A percentile compares a stretch with the other conserved stretches of the same genome.
Conservation (phyloP, 2,329 filamentous ascomycete species). For the Fonsecaea pugnacius region DNA sequence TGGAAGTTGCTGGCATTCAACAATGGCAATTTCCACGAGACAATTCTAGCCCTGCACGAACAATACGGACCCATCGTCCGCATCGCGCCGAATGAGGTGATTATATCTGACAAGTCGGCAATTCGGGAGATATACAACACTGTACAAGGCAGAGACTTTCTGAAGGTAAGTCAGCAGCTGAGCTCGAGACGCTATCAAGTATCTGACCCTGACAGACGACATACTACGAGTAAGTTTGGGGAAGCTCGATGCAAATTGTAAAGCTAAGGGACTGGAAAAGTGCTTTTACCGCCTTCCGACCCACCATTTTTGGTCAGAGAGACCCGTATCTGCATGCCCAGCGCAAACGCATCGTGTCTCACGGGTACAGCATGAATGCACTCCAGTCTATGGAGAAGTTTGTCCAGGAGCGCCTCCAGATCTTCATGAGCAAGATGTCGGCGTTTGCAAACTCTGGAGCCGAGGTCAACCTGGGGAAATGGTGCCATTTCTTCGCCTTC, state of each 20-base stretch:
- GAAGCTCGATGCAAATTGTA: neutral
- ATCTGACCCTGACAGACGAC: neutral
- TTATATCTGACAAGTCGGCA: constrained; percentile 5
- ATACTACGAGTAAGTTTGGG: neutral
- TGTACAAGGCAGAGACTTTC: neutral
- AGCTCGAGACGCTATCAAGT: neutral
- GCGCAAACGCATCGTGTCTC: constrained; percentile 12
- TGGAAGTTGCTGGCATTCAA: constrained; percentile 20
- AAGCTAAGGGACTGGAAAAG: constrained; percentile 2
- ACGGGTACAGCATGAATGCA: constrained; percentile 11
- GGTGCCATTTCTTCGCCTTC: constrained; percentile 16
- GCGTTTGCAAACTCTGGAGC: constrained; percentile 1
- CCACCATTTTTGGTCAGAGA: constrained; percentile 13
- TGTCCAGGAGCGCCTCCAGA: constrained; percentile 12
- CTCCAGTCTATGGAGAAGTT: constrained; percentile 14
- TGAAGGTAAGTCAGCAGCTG: neutral
- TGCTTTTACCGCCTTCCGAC: constrained; percentile 14
- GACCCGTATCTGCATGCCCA: constrained; percentile 10
- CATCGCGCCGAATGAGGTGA: constrained; percentile 11
- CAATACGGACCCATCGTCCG: constrained; percentile 12
- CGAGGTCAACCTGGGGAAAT: constrained; percentile 7
- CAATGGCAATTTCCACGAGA: constrained; percentile 16
- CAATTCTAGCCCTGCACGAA: constrained; percentile 12
- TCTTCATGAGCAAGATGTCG: constrained; percentile 13
- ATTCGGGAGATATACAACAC: constrained; percentile 1